A percentile compares a stretch with the other conserved stretches of the same genome.
These are phyloP conservation scores for Pleoardoris graminearum DNA, from an alignment of 2,329 filamentous ascomycete genomes.

Conservation along the genomic window DNA sequence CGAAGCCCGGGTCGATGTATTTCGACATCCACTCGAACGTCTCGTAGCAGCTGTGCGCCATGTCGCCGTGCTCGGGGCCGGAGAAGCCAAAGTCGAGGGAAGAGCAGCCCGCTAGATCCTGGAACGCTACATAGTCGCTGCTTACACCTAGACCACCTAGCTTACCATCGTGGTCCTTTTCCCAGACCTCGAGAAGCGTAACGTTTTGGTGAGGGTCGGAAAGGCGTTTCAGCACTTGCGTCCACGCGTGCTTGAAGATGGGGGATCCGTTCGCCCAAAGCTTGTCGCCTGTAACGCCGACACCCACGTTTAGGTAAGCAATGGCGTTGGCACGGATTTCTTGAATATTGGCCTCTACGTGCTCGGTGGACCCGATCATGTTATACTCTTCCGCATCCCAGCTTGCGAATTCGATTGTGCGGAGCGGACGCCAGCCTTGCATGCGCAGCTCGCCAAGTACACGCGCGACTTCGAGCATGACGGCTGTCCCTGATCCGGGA, in stretches of 20 bases:
- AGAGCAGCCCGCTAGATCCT: slow-evolving; percentile 85
- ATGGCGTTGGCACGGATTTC: slow-evolving; percentile 72
- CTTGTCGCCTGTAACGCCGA: slow-evolving; percentile 72
- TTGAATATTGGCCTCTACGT: slow-evolving; percentile 83
- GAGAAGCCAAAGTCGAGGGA: slow-evolving; percentile 83
- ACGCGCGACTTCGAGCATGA: slow-evolving; percentile 86
- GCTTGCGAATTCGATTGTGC: slow-evolving; percentile 95
- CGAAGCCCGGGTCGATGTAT: slow-evolving; percentile 79
- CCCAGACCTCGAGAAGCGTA: slow-evolving; percentile 76
- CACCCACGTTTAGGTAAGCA: slow-evolving; percentile 90
- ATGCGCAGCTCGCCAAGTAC: slow-evolving; percentile 78
- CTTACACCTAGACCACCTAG: slow-evolving; percentile 72
- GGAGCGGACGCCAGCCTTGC: slow-evolving; percentile 84
- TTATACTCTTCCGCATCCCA: slow-evolving; percentile 97
- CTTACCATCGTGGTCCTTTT: slow-evolving; percentile 56
- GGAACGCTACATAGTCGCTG: slow-evolving; percentile 88
- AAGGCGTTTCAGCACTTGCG: slow-evolving; percentile 74
- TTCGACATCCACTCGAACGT: slow-evolving; percentile 83
- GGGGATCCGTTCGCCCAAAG: slow-evolving; percentile 83
- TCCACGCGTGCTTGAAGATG: slow-evolving; percentile 71
- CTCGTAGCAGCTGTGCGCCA: slow-evolving; percentile 85
- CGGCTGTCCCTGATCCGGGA: slow-evolving; percentile 81
- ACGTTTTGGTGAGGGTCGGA: slow-evolving; percentile 71
- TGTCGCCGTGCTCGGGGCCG: slow-evolving; percentile 61
- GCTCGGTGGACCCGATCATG: slow-evolving; percentile 90